Conservation (phyloP, 2,329 filamentous ascomycete species). For the Botryotinia convoluta region DNA sequence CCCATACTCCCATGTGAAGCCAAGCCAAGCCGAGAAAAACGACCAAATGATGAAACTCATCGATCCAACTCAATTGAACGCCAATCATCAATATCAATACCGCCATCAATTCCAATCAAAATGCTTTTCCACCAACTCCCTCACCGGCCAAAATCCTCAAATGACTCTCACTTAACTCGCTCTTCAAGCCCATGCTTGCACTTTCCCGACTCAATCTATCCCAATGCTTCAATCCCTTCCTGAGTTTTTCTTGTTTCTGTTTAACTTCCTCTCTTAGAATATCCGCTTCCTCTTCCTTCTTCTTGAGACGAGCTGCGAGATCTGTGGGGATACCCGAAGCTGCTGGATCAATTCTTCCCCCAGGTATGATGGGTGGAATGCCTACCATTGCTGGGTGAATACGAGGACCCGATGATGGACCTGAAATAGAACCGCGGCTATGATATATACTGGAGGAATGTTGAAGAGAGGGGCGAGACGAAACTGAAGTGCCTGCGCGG, state of each 20-base stretch:
- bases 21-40: not conserved
- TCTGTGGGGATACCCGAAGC: conserved; percentile 35
- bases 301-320: conserved; percentile 33
- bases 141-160: conserved; percentile 39
- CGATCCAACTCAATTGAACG: not conserved
- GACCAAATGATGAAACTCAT: not conserved
- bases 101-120: conserved; percentile 25
- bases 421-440: conserved; percentile 21
- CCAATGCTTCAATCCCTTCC: conserved; percentile 35
- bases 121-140: conserved; percentile 38
- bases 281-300: conserved; percentile 38
- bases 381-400: conserved; percentile 38
- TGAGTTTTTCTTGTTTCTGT: conserved; percentile 37
- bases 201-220: conserved; percentile 36
- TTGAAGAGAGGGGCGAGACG: conserved; percentile 33
- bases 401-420: conserved; percentile 30
- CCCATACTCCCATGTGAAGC: not conserved
- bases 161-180: conserved; percentile 38
- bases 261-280: conserved; percentile 34
- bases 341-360: conserved; percentile 37
- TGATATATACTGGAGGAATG: conserved; percentile 33
- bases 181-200: conserved; percentile 33
- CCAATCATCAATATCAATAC: not conserved
- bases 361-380: conserved; percentile 36
- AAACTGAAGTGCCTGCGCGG: conserved; percentile 30